Evolutionary conservation across 768 basidiomycete genomes (phyloP).

Genomic region (Candolleomyces eurysporus): DNA sequence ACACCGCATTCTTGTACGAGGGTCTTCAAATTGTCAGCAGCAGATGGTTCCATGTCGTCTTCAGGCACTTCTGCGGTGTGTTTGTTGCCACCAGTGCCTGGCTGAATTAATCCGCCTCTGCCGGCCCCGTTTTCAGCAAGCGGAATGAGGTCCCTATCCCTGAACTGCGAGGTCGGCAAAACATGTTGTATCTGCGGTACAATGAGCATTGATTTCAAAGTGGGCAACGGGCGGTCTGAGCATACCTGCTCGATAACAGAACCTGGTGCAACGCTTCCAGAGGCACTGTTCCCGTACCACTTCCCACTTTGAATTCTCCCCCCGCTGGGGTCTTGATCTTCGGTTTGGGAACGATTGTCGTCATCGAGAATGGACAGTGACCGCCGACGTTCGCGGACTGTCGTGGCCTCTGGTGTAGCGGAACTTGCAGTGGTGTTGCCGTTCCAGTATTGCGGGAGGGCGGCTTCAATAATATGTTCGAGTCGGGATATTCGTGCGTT

Average conservation of each 20-base stretch:
- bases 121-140: not conserved
- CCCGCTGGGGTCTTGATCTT: conserved; percentile 73
- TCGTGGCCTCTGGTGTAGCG: conserved; percentile 29
- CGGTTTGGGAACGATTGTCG: conserved; percentile 67
- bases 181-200: conserved; percentile 27
- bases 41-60: conserved; percentile 48
- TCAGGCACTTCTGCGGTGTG: conserved; percentile 29
- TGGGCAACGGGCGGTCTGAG: conserved; percentile 9
- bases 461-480: conserved; percentile 79
- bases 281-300: conserved; percentile 84
- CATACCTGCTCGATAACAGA: conserved; percentile 76
- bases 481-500: conserved; percentile 69
- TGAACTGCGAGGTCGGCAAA: not conserved
- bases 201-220: not conserved
- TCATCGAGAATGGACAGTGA: conserved; percentile 60
- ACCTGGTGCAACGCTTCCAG: conserved; percentile 78
- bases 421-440: conserved; percentile 27
- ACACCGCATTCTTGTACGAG: conserved; percentile 93
- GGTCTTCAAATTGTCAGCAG: conserved; percentile 80
- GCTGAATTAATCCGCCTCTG: conserved; percentile 2
- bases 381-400: conserved; percentile 35
- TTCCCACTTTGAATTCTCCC: conserved; percentile 81
- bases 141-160: not conserved
- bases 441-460: conserved; percentile 68
- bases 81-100: conserved; percentile 1